Evolutionary conservation across 176 grass and related monocot genomes (phyloP), one percentile per base, ranked within the genome.

Genomic region (Carex kokanica): DNA sequence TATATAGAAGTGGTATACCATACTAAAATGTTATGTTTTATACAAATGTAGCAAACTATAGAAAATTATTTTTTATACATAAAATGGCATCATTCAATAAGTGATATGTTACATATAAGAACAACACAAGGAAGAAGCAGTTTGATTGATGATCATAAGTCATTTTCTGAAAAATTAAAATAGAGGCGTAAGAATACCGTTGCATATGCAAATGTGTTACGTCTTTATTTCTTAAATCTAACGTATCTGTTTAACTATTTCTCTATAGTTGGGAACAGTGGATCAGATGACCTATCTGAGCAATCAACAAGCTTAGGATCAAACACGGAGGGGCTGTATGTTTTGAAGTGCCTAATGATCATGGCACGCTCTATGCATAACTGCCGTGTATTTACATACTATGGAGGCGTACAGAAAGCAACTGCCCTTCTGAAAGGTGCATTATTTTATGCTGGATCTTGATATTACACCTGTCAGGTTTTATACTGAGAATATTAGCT

Each of bases 341-440:
- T 92, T 82, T 83, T 97, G 83, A 90, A 92, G 51, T 97, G 92
- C 84, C 81, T 94, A 29, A 81, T 88, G 71, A 94, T 97, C 84
- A 29, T 97, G 82, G 89, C 92, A 66, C 83, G 92, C 56, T 97
- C 95, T 25, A 83, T 92, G 81, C 95, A 94, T 78, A 97, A 94
- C 80, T 97, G 92, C 79, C 94, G 84, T 89, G 92, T 88, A 89
- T 97, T 97, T 94, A 90, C 88, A 79, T 97, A 97, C 84, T 94
- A 97, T 84, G 92, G 95, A 86, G 95, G 95, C 66, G 78, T 97
- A 64, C 90, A 94, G 64, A 97, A 90, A 91, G 59, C 94, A 83
- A 86, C 82, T 88, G 91, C 90, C 88, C 87, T 97, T 84, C 58
- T 97, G 62, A 97, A 97, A 91, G 95, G 95, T 97, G 81, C 29